phyloP scores from a whole-genome alignment of 192 early-diverging fungal species.

The Borealophlyctis nickersoniae region DNA sequence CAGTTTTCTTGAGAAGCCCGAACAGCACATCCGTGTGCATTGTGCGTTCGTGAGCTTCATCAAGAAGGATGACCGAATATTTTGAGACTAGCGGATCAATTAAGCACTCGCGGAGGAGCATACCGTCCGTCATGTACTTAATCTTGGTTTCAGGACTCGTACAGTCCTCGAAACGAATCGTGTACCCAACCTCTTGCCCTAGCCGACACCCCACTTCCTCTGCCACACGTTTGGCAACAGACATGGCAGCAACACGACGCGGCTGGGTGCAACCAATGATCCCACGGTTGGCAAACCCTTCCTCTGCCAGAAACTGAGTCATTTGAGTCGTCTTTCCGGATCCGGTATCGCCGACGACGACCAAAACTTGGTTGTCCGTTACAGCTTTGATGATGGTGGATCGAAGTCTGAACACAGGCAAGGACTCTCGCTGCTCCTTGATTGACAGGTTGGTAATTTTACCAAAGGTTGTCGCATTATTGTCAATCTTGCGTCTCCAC shows the following conservation, averaged over 20 bases:
- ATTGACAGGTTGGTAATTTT: slow-evolving; percentile 73
- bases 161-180: slow-evolving; percentile 98
- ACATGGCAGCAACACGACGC: slow-evolving; percentile 98
- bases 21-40: slow-evolving; percentile 94
- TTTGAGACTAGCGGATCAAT: slow-evolving; percentile 75
- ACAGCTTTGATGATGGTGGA: slow-evolving; percentile 78
- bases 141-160: slow-evolving; percentile 83
- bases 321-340: slow-evolving; percentile 99
- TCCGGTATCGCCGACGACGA: slow-evolving; percentile 95
- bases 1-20: slow-evolving; percentile 84
- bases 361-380: slow-evolving; percentile 65
- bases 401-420: slow-evolving; percentile 86
- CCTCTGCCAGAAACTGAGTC: slow-evolving; percentile 97
- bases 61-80: slow-evolving; percentile 93
- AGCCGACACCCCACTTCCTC: slow-evolving; percentile 93
- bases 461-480: slow-evolving; percentile 87
- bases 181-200: slow-evolving; percentile 95
- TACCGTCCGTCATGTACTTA: slow-evolving; percentile 99
- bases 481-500: slow-evolving; percentile 80
- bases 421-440: slow-evolving; percentile 81
- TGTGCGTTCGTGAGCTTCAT: slow-evolving; percentile 98
- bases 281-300: slow-evolving; percentile 80
- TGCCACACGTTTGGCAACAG: slow-evolving; percentile 95
- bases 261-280: slow-evolving; percentile 99
- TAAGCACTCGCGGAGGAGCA: slow-evolving; percentile 90